Evolutionary conservation across 371 early-diverging fungal species (phyloP), one percentile per base, ranked within the genome.

Genomic region (Mucor irregularis): DNA sequence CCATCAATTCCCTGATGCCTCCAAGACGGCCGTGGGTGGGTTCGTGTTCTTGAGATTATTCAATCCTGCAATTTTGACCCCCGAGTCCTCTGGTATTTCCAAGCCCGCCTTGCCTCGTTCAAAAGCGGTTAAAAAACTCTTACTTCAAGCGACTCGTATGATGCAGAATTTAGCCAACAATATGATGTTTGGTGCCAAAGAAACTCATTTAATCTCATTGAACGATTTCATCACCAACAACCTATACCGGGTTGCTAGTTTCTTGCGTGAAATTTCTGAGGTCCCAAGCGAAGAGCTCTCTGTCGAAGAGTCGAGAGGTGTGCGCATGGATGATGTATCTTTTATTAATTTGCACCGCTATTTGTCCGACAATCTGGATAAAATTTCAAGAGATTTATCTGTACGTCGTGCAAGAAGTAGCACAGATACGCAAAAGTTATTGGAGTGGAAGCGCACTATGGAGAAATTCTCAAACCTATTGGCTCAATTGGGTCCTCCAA

Each of bases 161-260:
- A 93, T 96, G 56, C 96, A 96, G 64, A 96, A 94, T 62, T 65
- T 97, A 61, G 94, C 96, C 19, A 97, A 96, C 71, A 89, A 92
- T 53, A 91, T 95, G n/a, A 80, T 90, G 45, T 97, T 97, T 73
- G 96, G 95, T 28, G 78, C 84, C 54, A 95, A 94, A 71, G 96
- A 95, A 76, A 76, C 86, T 0, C 93, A 85, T 57, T 90, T 95
- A 91, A 85, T 82, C 33, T 82, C 86, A 10, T 80, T 93, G 40
- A 97, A 95, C 63, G 83, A 81, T 22, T 93, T 94, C 58, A 73
- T 96, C 62, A 78, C 82, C 2, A 71, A 73, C 31, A 88, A 91
- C 58, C 79, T 88, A 11, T 81, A 79, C 43, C 72, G 75, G 26
- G 79, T 87, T 5, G 76, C 82, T 7, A 74, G 69, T 9, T 87